Evolutionary conservation across 305 asterid genomes (phyloP).

Genomic region (Solanum aculeatissimum): DNA sequence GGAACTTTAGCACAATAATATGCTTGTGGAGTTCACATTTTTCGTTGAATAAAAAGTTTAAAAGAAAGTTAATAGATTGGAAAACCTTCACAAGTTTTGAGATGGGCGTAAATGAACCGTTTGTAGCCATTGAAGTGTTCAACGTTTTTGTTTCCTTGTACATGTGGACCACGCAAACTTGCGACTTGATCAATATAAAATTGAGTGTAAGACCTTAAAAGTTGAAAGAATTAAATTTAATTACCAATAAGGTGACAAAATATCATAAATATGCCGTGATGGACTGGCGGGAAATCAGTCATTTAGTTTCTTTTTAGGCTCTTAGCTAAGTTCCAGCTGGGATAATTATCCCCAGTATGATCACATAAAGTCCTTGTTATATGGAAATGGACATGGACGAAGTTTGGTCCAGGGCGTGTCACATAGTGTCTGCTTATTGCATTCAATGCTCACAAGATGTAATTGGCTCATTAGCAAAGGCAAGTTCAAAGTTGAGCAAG

Average conservation of each 20-base stretch:
- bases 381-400: background rate
- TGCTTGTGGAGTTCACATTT: background rate
- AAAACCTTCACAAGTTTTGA: background rate
- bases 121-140: background rate
- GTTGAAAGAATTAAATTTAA: background rate
- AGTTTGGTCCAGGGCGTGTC: background rate
- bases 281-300: background rate
- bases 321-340: background rate
- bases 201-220: background rate
- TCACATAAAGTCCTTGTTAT: background rate
- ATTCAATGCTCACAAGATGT: background rate
- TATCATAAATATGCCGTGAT: background rate
- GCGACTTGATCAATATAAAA: background rate
- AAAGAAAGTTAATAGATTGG: background rate
- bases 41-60: background rate
- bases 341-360: background rate
- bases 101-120: background rate
- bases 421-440: background rate
- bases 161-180: background rate
- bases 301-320: background rate
- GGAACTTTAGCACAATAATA: background rate
- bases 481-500: background rate
- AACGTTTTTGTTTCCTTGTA: background rate
- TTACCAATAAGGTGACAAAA: background rate
- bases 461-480: background rate